Conservation (phyloP, 2,329 filamentous ascomycete species). For the Scedosporium minutisporum region DNA sequence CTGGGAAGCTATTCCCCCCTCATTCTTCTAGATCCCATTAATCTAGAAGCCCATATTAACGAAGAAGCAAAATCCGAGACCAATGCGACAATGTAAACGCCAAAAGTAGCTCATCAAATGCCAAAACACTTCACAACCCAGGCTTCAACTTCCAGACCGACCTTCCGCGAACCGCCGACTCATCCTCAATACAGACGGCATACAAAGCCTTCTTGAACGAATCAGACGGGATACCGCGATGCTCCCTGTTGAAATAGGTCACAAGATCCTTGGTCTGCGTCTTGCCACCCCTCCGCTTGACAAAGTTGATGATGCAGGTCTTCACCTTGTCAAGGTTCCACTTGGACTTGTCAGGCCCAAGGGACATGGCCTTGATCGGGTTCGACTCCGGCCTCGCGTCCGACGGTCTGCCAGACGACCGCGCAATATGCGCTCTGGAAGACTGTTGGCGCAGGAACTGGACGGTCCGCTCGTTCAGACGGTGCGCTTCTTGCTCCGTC, state of each 20-base stretch:
- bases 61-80: too few relatives aligned
- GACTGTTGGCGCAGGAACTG: slow-evolving; percentile 30
- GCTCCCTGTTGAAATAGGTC: slow-evolving; percentile 10
- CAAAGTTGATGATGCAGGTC: slow-evolving; percentile 36
- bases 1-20: too few relatives aligned
- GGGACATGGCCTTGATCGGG: not conserved
- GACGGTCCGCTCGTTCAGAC: slow-evolving; percentile 9
- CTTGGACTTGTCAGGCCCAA: not conserved
- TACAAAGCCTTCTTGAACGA: slow-evolving; percentile 71
- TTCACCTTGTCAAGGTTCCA: slow-evolving; percentile 3
- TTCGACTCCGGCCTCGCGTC: not conserved
- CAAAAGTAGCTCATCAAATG: not conserved
- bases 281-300: slow-evolving; percentile 65
- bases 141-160: slow-evolving; percentile 43
- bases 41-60: too few relatives aligned
- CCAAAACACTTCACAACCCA: not conserved
- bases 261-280: slow-evolving; percentile 50
- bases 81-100: too few relatives aligned
- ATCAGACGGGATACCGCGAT: slow-evolving; percentile 7
- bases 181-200: slow-evolving; percentile 62
- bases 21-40: too few relatives aligned
- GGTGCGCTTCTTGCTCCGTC: slow-evolving; percentile 55
- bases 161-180: slow-evolving; percentile 41
- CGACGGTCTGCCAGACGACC: slow-evolving; percentile 31
- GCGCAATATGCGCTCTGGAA: slow-evolving; percentile 45